Percentiles rank a stretch among this genome's conserved stretches.
These are phyloP conservation scores for Aspergillus quadrilineatus DNA, from an alignment of 2,329 filamentous ascomycete species.

Conservation along the genomic window DNA sequence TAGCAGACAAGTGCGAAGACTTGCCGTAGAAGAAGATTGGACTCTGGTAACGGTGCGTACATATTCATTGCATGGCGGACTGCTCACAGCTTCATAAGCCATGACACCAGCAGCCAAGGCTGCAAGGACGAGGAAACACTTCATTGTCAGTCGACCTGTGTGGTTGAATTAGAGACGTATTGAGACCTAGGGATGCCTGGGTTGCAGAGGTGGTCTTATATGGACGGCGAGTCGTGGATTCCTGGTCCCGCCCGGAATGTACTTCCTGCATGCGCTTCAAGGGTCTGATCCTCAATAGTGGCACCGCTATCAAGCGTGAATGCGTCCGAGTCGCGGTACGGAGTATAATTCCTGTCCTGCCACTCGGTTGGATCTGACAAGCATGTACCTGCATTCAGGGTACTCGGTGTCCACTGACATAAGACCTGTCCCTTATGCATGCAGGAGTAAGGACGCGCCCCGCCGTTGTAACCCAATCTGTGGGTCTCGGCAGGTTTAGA, in stretches of 20 bases:
- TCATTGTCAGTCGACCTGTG: background rate
- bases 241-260: background rate
- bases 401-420: background rate
- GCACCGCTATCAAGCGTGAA: background rate
- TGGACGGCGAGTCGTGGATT: background rate
- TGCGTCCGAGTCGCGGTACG: background rate
- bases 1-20: background rate
- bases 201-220: background rate
- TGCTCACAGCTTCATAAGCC: slow-evolving; percentile 4
- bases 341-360: background rate
- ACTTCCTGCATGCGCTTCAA: background rate
- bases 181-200: background rate
- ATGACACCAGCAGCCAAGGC: background rate
- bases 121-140: background rate
- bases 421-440: too few relatives aligned
- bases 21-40: background rate
- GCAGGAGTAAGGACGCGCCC: too few relatives aligned
- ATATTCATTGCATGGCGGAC: slow-evolving; percentile 3
- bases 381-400: background rate
- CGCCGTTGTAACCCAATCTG: too few relatives aligned
- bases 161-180: background rate
- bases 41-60: background rate
- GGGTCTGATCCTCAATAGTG: background rate
- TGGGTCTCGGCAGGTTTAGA: too few relatives aligned
- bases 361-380: background rate